Evolutionary conservation across 345 rosid genomes (phyloP).

Genomic region (Carallia brachiata): DNA sequence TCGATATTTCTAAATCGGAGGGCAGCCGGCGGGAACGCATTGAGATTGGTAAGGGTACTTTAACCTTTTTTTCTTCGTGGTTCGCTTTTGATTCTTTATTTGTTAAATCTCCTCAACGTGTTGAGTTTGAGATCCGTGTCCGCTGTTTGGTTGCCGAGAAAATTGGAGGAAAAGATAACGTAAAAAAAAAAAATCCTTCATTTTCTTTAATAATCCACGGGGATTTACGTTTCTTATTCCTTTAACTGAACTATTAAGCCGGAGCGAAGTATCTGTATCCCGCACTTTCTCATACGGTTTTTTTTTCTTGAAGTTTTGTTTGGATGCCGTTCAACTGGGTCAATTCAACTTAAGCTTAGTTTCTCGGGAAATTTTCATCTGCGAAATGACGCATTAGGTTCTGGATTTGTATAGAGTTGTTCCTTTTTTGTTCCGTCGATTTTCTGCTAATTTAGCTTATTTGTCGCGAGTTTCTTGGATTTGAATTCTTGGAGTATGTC

Average conservation of each 20-base stretch:
- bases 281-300: not conserved
- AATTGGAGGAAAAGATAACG: no score
- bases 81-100: not conserved
- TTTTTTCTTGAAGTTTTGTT: not conserved
- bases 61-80: not conserved
- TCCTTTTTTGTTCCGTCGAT: not conserved
- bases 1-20: constrained; percentile 6
- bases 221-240: not conserved
- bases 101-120: no score
- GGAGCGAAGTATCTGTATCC: no score
- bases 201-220: not conserved
- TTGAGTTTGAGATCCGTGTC: no score
- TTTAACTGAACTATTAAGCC: not conserved
- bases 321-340: no score
- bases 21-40: constrained; percentile 36
- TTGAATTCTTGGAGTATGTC: constrained; percentile 27
- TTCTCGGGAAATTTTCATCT: no score
- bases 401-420: constrained; percentile 1
- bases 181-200: not conserved
- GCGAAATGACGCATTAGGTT: not conserved
- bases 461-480: not conserved
- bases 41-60: constrained; percentile 37
- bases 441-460: not conserved
- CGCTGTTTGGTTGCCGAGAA: no score
- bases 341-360: no score